Conservation (phyloP, 768 basidiomycete species). For the Termitomyces sp. region DNA sequence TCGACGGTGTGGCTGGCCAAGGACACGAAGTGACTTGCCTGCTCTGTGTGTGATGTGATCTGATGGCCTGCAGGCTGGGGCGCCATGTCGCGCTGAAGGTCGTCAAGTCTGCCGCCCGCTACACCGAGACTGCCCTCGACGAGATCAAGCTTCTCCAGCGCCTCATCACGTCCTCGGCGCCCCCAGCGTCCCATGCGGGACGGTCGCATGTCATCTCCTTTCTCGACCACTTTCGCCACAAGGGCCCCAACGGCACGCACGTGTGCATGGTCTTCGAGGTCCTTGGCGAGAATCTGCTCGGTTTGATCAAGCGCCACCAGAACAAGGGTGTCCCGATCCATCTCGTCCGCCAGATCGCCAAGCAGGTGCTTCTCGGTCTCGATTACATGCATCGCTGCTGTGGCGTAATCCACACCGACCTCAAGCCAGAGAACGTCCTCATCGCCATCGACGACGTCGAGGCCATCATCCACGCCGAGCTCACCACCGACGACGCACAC, state of each 20-base stretch:
- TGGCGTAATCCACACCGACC: slow-evolving; percentile 94
- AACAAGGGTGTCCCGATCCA: slow-evolving; percentile 95
- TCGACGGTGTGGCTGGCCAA: slow-evolving; percentile 90
- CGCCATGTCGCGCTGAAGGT: slow-evolving; percentile 99
- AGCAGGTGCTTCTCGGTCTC: slow-evolving; percentile 90
- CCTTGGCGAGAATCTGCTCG: slow-evolving; percentile 92
- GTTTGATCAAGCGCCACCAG: slow-evolving; percentile 96
- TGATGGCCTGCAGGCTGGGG: slow-evolving; percentile 57
- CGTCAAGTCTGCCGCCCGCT: slow-evolving; percentile 94
- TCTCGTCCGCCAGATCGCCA: slow-evolving; percentile 93
- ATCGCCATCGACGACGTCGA: slow-evolving; percentile 98
- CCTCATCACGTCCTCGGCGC: slow-evolving; percentile 78
- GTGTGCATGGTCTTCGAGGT: slow-evolving; percentile 99
- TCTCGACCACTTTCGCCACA: slow-evolving; percentile 95
- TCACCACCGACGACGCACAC: slow-evolving; percentile 54
- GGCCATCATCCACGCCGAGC: slow-evolving; percentile 80
- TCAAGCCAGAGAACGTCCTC: slow-evolving; percentile 97
- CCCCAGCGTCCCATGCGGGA: slow-evolving; percentile 58
- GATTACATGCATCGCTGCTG: slow-evolving; percentile 99
- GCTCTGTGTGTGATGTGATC: slow-evolving; percentile 20
- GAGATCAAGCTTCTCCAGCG: slow-evolving; percentile 98
- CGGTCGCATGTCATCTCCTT: slow-evolving; percentile 94
- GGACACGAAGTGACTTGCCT: slow-evolving; percentile 57
- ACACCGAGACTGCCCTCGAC: slow-evolving; percentile 97
- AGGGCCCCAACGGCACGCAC: slow-evolving; percentile 94